phyloP scores from a whole-genome alignment of 441 rosid genomes.

The Manihot esculenta region DNA sequence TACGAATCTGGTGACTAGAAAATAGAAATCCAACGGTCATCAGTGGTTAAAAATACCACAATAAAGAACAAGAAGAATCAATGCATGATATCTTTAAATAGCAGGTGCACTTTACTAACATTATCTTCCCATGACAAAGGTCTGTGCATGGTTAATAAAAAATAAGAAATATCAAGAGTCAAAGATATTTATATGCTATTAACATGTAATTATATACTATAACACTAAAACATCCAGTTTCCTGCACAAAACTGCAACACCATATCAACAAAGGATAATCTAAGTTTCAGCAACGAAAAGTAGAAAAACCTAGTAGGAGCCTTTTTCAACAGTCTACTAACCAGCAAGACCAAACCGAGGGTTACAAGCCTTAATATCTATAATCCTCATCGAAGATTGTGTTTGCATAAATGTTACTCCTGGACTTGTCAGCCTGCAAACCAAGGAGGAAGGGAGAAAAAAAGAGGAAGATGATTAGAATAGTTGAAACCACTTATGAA shows the following conservation, averaged over 20 bases:
- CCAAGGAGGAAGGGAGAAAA: background rate
- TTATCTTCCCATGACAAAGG: background rate
- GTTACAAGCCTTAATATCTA: conserved; percentile 26
- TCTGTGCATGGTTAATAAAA: too few species aligned
- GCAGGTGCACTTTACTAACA: background rate
- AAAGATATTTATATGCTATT: conserved; percentile 11
- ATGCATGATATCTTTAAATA: background rate
- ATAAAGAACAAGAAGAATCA: background rate
- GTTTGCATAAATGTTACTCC: conserved; percentile 26
- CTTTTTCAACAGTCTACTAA: background rate
- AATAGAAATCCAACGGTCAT: too few species aligned
- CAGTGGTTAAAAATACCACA: too few species aligned
- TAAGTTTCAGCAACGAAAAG: conserved; percentile 9
- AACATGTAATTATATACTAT: background rate
- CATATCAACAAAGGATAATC: background rate
- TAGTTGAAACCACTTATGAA: background rate
- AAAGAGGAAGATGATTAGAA: too few species aligned
- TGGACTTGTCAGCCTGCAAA: conserved; percentile 65
- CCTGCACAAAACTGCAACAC: background rate
- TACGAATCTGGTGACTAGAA: too few species aligned
- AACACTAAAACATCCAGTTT: background rate
- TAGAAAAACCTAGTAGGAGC: background rate
- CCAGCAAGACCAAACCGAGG: background rate
- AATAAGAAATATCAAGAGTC: too few species aligned
- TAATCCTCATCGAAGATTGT: conserved; percentile 29